Evolutionary conservation across 257 asterid species (phyloP).

Genomic region (Gentiana dahurica): DNA sequence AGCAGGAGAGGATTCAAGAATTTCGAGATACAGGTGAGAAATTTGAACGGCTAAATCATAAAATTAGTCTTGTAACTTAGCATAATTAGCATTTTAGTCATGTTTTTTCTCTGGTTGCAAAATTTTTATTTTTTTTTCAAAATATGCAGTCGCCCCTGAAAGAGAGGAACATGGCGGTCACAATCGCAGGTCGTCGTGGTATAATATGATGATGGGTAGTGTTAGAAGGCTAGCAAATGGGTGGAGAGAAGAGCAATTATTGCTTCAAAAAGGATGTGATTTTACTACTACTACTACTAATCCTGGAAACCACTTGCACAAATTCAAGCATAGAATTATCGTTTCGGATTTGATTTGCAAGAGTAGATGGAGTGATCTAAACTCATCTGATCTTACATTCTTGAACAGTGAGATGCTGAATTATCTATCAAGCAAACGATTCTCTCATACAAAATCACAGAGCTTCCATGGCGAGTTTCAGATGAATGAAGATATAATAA

Average conservation of each 20-base stretch:
- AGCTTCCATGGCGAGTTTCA: not conserved
- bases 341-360: conserved; percentile 34
- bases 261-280: not conserved
- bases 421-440: conserved; percentile 10
- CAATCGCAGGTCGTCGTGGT: not conserved
- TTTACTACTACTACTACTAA: not conserved
- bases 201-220: not conserved
- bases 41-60: too few relatives aligned
- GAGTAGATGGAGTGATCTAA: conserved; percentile 49
- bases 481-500: conserved; percentile 1
- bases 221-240: not conserved
- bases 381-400: conserved; percentile 33
- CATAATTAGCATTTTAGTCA: too few relatives aligned
- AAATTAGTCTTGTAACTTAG: too few relatives aligned
- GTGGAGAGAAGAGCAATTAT: not conserved
- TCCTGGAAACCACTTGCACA: conserved; percentile 11
- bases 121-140: too few relatives aligned
- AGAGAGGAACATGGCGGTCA: not conserved
- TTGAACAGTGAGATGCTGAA: conserved; percentile 36
- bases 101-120: too few relatives aligned
- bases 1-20: too few relatives aligned
- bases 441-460: conserved; percentile 7
- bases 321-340: conserved; percentile 31
- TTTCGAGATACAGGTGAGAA: too few relatives aligned
- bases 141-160: too few relatives aligned